Evolutionary conservation across 768 basidiomycete genomes (phyloP).

Genomic region (Boletus speciosus): DNA sequence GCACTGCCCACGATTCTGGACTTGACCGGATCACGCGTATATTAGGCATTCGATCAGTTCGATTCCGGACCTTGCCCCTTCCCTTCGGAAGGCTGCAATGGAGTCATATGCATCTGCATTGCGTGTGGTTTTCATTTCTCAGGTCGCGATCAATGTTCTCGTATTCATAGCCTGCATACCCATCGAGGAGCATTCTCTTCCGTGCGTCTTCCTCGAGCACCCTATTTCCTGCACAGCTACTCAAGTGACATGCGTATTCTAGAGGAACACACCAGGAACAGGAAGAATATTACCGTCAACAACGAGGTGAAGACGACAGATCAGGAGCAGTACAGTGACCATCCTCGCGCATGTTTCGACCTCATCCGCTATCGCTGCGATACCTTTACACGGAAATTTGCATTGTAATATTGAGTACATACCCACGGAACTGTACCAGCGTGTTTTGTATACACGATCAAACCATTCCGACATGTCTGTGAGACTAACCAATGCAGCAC

Average conservation of each 20-base stretch:
- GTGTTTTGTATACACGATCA: slow-evolving; percentile 21
- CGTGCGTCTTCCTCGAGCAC: slow-evolving; percentile 28
- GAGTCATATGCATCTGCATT: slow-evolving; percentile 78
- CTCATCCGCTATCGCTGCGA: slow-evolving; percentile 12
- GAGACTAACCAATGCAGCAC: neutral
- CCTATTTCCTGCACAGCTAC: slow-evolving; percentile 15
- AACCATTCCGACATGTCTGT: neutral
- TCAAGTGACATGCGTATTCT: slow-evolving; percentile 8
- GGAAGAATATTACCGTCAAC: slow-evolving; percentile 51
- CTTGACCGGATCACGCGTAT: slow-evolving; percentile 10
- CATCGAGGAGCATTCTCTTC: slow-evolving; percentile 70
- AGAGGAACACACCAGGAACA: slow-evolving; percentile 66
- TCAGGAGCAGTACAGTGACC: slow-evolving; percentile 16
- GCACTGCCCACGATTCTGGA: slow-evolving; percentile 14
- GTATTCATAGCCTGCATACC: slow-evolving; percentile 67
- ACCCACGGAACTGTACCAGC: slow-evolving; percentile 22
- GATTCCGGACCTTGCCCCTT: slow-evolving; percentile 61
- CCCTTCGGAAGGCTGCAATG: slow-evolving; percentile 57
- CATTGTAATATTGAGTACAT: slow-evolving; percentile 28
- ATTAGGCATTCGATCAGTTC: slow-evolving; percentile 66
- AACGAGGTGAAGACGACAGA: slow-evolving; percentile 21
- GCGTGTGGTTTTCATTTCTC: slow-evolving; percentile 79
- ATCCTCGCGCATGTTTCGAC: slow-evolving; percentile 8
- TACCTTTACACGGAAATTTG: slow-evolving; percentile 26
- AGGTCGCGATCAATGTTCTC: slow-evolving; percentile 62